Percentiles rank a stretch among this genome's conserved stretches.
Conservation (phyloP, 129 eudicot genomes). For the Kitagawia praeruptora region DNA sequence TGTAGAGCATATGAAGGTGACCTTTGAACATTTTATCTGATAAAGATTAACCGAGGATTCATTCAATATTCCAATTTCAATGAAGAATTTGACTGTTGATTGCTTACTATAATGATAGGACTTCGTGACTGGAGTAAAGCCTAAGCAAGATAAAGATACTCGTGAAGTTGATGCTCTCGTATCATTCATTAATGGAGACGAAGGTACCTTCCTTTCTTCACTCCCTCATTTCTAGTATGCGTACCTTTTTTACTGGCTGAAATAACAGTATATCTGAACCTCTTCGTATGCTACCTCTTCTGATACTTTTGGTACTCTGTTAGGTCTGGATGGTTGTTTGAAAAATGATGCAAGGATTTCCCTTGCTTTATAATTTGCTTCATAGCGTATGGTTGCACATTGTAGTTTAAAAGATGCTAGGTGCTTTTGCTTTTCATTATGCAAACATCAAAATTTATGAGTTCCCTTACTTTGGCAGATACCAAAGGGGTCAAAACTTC, state of each 20-base stretch:
- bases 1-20: constrained; percentile 58
- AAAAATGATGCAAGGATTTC: background rate
- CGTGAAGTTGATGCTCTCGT: constrained; percentile 80
- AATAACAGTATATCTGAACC: background rate
- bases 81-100: constrained; percentile 4
- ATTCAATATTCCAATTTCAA: background rate
- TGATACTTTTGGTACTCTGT: background rate
- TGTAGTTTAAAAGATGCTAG: background rate
- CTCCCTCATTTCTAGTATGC: background rate
- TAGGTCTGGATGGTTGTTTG: background rate
- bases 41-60: too few species aligned
- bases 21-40: constrained; percentile 10
- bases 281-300: background rate
- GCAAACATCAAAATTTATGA: background rate
- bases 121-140: constrained; percentile 23
- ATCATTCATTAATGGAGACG: constrained; percentile 68
- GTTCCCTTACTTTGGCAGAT: background rate
- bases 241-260: background rate
- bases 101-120: constrained; percentile 29
- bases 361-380: background rate
- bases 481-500: background rate
- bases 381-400: background rate
- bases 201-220: constrained; percentile 34
- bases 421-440: background rate
- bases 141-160: constrained; percentile 36